Evolutionary conservation across 2,329 filamentous ascomycete genomes (phyloP), one percentile per base, ranked within the genome.

Genomic region (Hypoxylon sp.): DNA sequence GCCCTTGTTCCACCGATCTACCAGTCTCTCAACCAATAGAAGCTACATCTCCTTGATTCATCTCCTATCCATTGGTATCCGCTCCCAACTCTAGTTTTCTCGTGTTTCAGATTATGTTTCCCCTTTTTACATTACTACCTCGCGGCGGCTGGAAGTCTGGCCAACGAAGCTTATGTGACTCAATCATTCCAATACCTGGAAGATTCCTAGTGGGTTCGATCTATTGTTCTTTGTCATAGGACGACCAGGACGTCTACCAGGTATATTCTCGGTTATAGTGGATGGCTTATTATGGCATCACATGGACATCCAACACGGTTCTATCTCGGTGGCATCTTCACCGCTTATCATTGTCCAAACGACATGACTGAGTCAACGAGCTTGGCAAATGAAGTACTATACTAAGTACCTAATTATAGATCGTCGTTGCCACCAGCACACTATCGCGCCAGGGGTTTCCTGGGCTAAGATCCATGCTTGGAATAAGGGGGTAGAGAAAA

Each of bases 21-120:
- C 30, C 13, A 38, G 31, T 41, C 46, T 51, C 35, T 21, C 27
- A 31, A 15, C 53, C 53, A 59, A 54, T 46, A 32, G 52, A 46
- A 38, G 9, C 15, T 3, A 7, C 21, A 35, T 20, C 12, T 41
- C 21, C 12, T 12, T 17, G 7, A 30, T n/a, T n/a, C n/a, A n/a
- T n/a, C n/a, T n/a, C n/a, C n/a, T n/a, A n/a, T n/a, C n/a, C n/a
- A n/a, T n/a, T n/a, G n/a, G n/a, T n/a, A n/a, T n/a, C 29, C 15
- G 15, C 11, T 25, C 11, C 30, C 26, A 25, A 12, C 27, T 53
- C 37, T 42, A 30, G 17, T 11, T 41, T 12, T 45, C 30, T 34
- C 12, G 4, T 21, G 51, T 58, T 55, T 58, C 55, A 49, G 12
- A 34, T 27, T 29, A 19, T 6, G 27, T 29, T 11, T 44, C 34